Evolutionary conservation across 345 rosid species (phyloP), one percentile per base, ranked within the genome.

Genomic region (Eucalyptus viminalis): DNA sequence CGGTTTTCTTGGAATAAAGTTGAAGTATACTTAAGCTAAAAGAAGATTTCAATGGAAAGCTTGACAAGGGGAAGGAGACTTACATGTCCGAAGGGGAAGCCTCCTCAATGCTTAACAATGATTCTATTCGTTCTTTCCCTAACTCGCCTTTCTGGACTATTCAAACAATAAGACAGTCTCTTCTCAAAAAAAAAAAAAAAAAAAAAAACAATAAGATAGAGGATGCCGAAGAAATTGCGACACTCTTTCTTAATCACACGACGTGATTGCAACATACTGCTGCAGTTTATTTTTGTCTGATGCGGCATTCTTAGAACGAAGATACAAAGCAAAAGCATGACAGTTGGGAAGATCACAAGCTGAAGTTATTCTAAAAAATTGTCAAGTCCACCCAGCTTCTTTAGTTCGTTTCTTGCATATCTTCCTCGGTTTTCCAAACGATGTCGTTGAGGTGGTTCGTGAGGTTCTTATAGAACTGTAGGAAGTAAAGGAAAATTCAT

Each of bases 391-490:
- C 24, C 81, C 7, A 34, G 80, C 88, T n/a, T 22, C 14, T 67
- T 43, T 87, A 87, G 15, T 90, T 87, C 69, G 43, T 69, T 34
- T 62, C 85, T 87, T 87, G 89, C 91, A 90, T 83, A n/a, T 88
- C 91, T 76, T 90, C 90, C 87, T 90, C 91, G 2, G 90, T 90
- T 88, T 90, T 90, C 91, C 91, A 90, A 14, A 80, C 90, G 37
- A 90, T 34, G 80, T 60, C 87, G 34, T 88, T 45, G 47, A 90
- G 91, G 88, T 83, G 21, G 60, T 88, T 90, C n/a, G 90, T 76
- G 43, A 90, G 91, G 65, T 86, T 90, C 50, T 90, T 90, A 50
- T 90, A 90, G 81, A 88, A 90, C 91, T 88, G 88, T 58, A 43
- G 16, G 76, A 80, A 29, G 22, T 31, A 37, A 65, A 87, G 5